phyloP scores from a whole-genome alignment of 2,329 filamentous ascomycete genomes.

The Calonectria hawksworthii region DNA sequence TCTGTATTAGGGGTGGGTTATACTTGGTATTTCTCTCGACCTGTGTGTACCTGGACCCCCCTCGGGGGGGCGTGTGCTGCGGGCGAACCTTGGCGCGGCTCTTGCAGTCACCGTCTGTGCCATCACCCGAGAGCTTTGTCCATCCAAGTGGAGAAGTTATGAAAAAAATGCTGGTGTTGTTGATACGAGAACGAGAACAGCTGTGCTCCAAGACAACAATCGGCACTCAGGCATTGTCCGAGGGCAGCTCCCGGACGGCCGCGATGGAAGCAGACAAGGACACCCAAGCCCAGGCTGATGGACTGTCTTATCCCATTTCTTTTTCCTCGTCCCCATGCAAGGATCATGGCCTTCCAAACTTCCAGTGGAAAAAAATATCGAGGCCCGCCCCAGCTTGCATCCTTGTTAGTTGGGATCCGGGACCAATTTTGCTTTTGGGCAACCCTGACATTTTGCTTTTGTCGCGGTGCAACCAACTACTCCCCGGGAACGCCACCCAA shows the following conservation, averaged over 20 bases:
- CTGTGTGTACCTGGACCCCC: slow-evolving; percentile 35
- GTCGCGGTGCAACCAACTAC: slow-evolving; percentile 42
- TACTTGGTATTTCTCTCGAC: slow-evolving; percentile 30
- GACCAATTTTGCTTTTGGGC: slow-evolving; percentile 33
- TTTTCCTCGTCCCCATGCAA: slow-evolving; percentile 22
- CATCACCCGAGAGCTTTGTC: slow-evolving; percentile 17
- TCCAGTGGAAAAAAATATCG: slow-evolving; percentile 35
- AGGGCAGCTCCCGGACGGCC: not conserved
- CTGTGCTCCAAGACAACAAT: not conserved
- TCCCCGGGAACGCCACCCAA: slow-evolving; percentile 43
- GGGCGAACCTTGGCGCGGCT: slow-evolving; percentile 14
- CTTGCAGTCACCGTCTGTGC: slow-evolving; percentile 14
- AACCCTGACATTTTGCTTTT: slow-evolving; percentile 42
- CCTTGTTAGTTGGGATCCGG: slow-evolving; percentile 35
- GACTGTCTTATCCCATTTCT: slow-evolving; percentile 28
- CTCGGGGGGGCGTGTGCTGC: slow-evolving; percentile 25
- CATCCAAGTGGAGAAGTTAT: slow-evolving; percentile 24
- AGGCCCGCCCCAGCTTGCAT: slow-evolving; percentile 35
- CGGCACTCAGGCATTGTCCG: not conserved
- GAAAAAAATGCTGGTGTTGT: slow-evolving; percentile 18
- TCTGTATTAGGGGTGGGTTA: slow-evolving; percentile 27
- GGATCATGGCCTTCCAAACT: slow-evolving; percentile 38
- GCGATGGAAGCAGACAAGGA: not conserved
- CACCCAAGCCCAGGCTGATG: not conserved
- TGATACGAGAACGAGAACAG: slow-evolving; percentile 4